Evolutionary conservation across 768 basidiomycete species (phyloP).

Genomic region (Podaxis sp.): DNA sequence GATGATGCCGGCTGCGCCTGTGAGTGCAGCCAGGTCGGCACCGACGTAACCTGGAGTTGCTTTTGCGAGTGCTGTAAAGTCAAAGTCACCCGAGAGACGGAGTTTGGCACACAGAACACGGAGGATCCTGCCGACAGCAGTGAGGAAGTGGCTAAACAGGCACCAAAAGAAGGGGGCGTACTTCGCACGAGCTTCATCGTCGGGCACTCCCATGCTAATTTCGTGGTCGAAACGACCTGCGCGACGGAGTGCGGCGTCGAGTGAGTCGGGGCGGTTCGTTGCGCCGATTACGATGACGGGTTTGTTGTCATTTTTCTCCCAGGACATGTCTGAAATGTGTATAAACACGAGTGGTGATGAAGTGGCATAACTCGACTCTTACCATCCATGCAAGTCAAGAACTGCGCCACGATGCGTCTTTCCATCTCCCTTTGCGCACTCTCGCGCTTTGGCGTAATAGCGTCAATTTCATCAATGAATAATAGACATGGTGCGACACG

Average conservation of each 20-base stretch:
- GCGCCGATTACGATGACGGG: conserved; percentile 95
- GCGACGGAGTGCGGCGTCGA: conserved; percentile 88
- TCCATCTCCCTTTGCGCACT: conserved; percentile 99
- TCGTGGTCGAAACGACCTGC: conserved; percentile 97
- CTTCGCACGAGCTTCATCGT: conserved; percentile 87
- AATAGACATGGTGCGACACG: conserved; percentile 87
- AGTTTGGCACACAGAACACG: conserved; percentile 82
- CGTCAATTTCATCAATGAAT: conserved; percentile 98
- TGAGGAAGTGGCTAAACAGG: not conserved
- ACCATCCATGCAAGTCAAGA: conserved; percentile 99
- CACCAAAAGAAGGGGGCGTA: conserved; percentile 32
- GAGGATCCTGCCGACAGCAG: conserved; percentile 63
- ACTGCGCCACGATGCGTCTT: conserved; percentile 93
- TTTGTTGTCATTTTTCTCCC: conserved; percentile 91
- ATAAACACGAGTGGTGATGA: not conserved
- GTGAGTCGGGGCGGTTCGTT: conserved; percentile 92
- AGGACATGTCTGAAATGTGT: conserved; percentile 70
- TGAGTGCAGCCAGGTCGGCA: conserved; percentile 86
- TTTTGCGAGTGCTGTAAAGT: conserved; percentile 82
- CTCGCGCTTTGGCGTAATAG: conserved; percentile 96
- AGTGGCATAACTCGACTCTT: conserved; percentile 15
- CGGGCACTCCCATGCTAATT: conserved; percentile 96
- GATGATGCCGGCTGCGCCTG: conserved; percentile 91
- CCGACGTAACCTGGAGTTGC: conserved; percentile 97
- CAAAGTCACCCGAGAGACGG: conserved; percentile 81